Conservation (phyloP, 73 alveolate species). For the Tetrahymena elliotti region DNA sequence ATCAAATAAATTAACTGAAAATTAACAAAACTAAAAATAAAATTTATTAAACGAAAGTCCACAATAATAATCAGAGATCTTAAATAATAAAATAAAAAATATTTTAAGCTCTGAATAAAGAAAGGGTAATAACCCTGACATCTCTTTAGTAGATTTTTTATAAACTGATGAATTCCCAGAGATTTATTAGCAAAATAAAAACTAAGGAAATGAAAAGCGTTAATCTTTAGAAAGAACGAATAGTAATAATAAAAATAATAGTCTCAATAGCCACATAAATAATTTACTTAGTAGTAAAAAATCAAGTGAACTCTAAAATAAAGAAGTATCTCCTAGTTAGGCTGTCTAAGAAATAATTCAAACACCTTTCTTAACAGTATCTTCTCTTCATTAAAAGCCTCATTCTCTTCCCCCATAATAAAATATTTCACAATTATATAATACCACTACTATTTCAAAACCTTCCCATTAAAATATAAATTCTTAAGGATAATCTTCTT, state of each 20-base stretch:
- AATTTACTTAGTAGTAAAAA: background rate
- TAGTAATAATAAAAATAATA: background rate
- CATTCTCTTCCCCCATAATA: background rate
- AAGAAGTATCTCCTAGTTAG: background rate
- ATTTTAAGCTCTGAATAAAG: background rate
- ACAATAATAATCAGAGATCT: background rate
- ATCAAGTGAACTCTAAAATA: background rate
- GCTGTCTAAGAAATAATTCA: background rate
- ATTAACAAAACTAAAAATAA: background rate
- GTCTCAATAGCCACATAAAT: background rate
- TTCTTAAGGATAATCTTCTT: background rate
- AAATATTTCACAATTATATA: background rate
- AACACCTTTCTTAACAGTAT: background rate
- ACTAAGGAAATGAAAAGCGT: background rate
- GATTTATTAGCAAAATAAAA: background rate
- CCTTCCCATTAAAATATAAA: background rate
- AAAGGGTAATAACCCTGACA: background rate
- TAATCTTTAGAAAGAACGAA: background rate
- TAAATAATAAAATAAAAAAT: background rate
- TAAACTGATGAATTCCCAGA: background rate
- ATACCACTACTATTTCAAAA: background rate
- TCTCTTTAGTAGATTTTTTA: background rate
- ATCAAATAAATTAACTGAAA: background rate
- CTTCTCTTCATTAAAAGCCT: background rate
- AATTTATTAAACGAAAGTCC: background rate